Percentiles rank a stretch among this genome's conserved stretches.
These are phyloP conservation scores for Colletotrichum aenigma DNA, from an alignment of 2,329 filamentous ascomycete genomes.

Conservation along the genomic window DNA sequence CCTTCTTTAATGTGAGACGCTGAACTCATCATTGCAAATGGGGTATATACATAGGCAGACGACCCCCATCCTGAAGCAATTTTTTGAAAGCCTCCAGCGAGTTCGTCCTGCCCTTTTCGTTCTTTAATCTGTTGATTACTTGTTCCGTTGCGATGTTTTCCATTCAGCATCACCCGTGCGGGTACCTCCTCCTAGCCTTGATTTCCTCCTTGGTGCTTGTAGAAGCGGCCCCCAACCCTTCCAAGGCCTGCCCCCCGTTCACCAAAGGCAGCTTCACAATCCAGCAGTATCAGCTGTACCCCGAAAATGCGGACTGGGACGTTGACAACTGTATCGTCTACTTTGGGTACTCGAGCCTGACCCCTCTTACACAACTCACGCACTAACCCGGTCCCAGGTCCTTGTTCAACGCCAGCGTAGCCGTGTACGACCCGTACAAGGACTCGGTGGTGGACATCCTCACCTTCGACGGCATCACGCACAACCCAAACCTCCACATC, in stretches of 20 bases:
- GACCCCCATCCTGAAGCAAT: background rate
- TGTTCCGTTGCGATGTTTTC: background rate
- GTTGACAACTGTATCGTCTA: constrained; percentile 32
- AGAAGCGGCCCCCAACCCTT: background rate
- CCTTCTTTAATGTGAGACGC: background rate
- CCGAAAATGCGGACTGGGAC: constrained; percentile 40
- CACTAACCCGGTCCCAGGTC: background rate
- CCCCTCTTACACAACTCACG: background rate
- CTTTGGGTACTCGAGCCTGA: constrained; percentile 26
- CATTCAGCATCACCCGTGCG: background rate
- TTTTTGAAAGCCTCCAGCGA: background rate
- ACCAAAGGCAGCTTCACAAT: constrained; percentile 26
- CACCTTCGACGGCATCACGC: constrained; percentile 19
- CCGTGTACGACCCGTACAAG: constrained; percentile 23
- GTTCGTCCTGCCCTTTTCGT: background rate
- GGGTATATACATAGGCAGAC: background rate
- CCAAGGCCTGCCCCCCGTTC: constrained; percentile 21
- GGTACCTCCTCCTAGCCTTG: background rate
- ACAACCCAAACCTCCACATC: constrained; percentile 16
- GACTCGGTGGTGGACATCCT: constrained; percentile 18
- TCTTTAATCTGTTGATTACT: background rate
- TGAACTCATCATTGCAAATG: background rate
- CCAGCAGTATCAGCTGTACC: constrained; percentile 35
- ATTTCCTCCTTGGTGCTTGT: background rate
- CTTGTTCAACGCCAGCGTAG: constrained; percentile 25